Percentiles rank a stretch among this genome's conserved stretches.
These are phyloP conservation scores for Globisporangium perplexum DNA, from an alignment of 352 stramenopile genomes.

Conservation along the genomic window DNA sequence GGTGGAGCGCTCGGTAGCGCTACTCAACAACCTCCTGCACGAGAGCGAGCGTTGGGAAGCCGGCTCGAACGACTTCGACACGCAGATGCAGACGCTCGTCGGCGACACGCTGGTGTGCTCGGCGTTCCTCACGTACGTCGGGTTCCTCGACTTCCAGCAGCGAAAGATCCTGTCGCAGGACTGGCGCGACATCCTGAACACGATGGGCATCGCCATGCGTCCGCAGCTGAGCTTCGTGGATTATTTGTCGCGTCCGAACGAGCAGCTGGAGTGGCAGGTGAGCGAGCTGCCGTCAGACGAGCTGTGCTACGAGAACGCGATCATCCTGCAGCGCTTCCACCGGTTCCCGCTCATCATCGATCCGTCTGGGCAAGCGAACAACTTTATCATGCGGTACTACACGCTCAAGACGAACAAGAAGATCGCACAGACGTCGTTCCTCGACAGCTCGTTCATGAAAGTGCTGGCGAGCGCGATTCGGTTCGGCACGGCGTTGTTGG, in stretches of 20 bases:
- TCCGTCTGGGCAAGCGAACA: constrained; percentile 96
- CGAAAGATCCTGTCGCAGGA: constrained; percentile 91
- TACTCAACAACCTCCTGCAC: constrained; percentile 97
- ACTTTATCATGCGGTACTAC: constrained; percentile 98
- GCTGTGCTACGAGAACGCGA: constrained; percentile 98
- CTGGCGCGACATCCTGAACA: constrained; percentile 94
- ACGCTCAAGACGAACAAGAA: constrained; percentile 86
- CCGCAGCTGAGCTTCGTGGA: constrained; percentile 91
- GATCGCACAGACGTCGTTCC: constrained; percentile 98
- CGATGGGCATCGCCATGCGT: constrained; percentile 87
- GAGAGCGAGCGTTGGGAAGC: constrained; percentile 98
- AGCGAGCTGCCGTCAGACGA: constrained; percentile 96
- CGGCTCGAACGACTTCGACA: constrained; percentile 95
- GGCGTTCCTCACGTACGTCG: constrained; percentile 98
- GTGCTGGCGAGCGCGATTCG: constrained; percentile 98
- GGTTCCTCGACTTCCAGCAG: constrained; percentile 98
- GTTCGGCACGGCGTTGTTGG: constrained; percentile 98
- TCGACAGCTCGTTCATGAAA: constrained; percentile 99
- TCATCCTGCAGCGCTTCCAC: constrained; percentile 97
- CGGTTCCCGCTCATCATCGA: constrained; percentile 99
- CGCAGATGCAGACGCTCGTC: constrained; percentile 95
- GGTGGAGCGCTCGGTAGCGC: constrained; percentile 93
- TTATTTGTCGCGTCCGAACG: constrained; percentile 94
- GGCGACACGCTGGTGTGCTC: constrained; percentile 95
- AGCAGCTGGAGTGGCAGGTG: constrained; percentile 94